A percentile compares a stretch with the other conserved stretches of the same genome.
Conservation (phyloP, 1,139 yeast genomes). For the Hyphopichia pseudoburtonii region DNA sequence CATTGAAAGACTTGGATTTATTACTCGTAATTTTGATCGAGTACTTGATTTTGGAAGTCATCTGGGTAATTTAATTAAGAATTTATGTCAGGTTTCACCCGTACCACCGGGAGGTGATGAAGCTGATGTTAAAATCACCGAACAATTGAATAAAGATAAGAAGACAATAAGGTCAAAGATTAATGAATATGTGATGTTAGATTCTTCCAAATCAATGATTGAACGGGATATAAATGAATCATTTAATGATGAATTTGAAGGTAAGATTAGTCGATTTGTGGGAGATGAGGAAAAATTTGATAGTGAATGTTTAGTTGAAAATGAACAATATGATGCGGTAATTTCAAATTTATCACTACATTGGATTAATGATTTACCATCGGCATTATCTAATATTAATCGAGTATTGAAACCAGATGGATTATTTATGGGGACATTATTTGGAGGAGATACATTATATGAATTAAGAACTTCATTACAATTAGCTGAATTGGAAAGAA, state of each 20-base stretch:
- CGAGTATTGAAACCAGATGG: slow-evolving; percentile 77
- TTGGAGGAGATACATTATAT: slow-evolving; percentile 82
- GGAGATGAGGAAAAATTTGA: slow-evolving; percentile 68
- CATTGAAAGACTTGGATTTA: slow-evolving; percentile 72
- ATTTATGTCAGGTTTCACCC: slow-evolving; percentile 32
- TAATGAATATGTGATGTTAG: slow-evolving; percentile 64
- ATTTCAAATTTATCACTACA: slow-evolving; percentile 74
- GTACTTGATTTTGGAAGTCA: slow-evolving; percentile 75
- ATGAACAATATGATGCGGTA: slow-evolving; percentile 67
- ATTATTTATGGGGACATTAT: slow-evolving; percentile 76
- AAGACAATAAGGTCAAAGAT: slow-evolving; percentile 51
- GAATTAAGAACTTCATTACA: slow-evolving; percentile 80
- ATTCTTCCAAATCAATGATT: slow-evolving; percentile 56
- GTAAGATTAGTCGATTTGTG: slow-evolving; percentile 47
- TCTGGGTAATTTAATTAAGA: slow-evolving; percentile 57
- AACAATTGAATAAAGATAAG: slow-evolving; percentile 54
- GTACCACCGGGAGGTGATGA: slow-evolving; percentile 26
- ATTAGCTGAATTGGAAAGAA: slow-evolving; percentile 76
- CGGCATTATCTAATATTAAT: slow-evolving; percentile 56
- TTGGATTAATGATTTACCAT: slow-evolving; percentile 85
- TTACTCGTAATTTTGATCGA: slow-evolving; percentile 60
- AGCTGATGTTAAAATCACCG: slow-evolving; percentile 26
- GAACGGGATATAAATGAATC: slow-evolving; percentile 43
- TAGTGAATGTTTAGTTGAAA: slow-evolving; percentile 34
- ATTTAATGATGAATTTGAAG: slow-evolving; percentile 39